Base-by-base conservation (phyloP, 1,284 basidiomycete genomes). In the Neotropicomus parvogracilis region DNA sequence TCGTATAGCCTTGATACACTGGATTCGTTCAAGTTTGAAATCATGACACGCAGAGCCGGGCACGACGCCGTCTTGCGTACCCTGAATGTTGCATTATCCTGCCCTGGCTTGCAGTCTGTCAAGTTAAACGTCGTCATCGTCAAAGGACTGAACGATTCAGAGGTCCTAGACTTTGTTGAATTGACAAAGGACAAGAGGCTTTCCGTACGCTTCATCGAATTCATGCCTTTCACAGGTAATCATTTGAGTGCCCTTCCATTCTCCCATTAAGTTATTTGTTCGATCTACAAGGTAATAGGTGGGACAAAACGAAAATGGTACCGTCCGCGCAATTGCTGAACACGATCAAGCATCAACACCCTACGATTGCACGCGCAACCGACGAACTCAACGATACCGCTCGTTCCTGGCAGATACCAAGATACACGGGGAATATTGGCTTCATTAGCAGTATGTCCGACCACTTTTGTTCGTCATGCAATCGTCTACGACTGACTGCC, bases 361-460 rank as follows among this genome's bases (percentile, higher is more conserved):
- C 83, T 6, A 62, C 57, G 14, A 64, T 83, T 16, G 58, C 64
- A 24, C 81, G 83, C 42, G 74, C 77, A n/a, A 61, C 75, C 17
- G 81, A 88, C 51, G 80, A 88, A 52, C 69, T 79, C 29, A 89
- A 88, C 59, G 88, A 92, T 59, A 93, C 91, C 8, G 88, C 88
- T 17, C 81, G 89, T 41, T 84, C 81, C 29, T 94, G 85, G 77
- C 70, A 73, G 52, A 79, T 93, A 44, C 86, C 84, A 2, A 87
- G 86, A 4, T 79, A 85, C 62, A 60, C 60, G 50, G 91, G 91
- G 28, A 83, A 75, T 56, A 78, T 94, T 59, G 91, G 91, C 9
- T 92, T 94, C 70, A 95, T 95, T 63, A 89, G 85, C 59, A 88
- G 85, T 70, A 91, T 92, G 90, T 92, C 90, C 26, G 90, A 95